Evolutionary conservation across 139 green algal genomes (phyloP), one percentile per base, ranked within the genome.

Genomic region (Chlamydomonas applanata): DNA sequence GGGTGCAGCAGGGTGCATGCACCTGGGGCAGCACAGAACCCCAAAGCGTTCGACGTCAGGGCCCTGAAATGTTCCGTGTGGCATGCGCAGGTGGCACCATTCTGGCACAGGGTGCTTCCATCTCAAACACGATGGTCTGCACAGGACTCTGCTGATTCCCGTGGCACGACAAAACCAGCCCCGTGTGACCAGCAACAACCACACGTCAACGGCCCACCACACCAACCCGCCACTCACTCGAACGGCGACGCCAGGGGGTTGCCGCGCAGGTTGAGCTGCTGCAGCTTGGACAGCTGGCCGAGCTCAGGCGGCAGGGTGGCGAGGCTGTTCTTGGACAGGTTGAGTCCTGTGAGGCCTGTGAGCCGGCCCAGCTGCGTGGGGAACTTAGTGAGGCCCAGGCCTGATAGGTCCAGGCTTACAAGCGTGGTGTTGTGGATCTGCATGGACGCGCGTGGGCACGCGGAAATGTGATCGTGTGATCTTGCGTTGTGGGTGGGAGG

Each of bases 371-470:
- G 57, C 71, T 79, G 46, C 2, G 19, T 73, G 34, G 66, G 66
- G 13, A 75, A 54, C 16, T 36, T 36, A 35, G 54, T 63, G 14
- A 80, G 65, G 25, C 71, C 74, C 16, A 75, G 34, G 0, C 60
- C 72, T 27, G 75, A 82, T 7, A 86, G 71, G 76, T 86, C 75
- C 61, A 86, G 61, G 22, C 63, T 76, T 3, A 60, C 65, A 1
- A 82, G 72, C 24, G 75, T 68, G 1, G 75, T 82, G 72, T 79
- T 82, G 76, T 86, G 80, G 0, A 86, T 49, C 72, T 85, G 72
- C 40, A 71, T 14, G 62, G 32, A 4, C 34, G 5, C 14, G 20
- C 25, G n/a, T 24, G n/a, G 27, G 20, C 5, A 71, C 11, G 22
- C 59, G 3, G 35, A 49, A 49, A 19, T 7, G 40, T 49, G 40